Evolutionary conservation across 225 moss, liverwort and hornwort genomes (phyloP), one percentile per base, ranked within the genome.

Genomic region (Bryoerythrophyllum caledonicum): DNA sequence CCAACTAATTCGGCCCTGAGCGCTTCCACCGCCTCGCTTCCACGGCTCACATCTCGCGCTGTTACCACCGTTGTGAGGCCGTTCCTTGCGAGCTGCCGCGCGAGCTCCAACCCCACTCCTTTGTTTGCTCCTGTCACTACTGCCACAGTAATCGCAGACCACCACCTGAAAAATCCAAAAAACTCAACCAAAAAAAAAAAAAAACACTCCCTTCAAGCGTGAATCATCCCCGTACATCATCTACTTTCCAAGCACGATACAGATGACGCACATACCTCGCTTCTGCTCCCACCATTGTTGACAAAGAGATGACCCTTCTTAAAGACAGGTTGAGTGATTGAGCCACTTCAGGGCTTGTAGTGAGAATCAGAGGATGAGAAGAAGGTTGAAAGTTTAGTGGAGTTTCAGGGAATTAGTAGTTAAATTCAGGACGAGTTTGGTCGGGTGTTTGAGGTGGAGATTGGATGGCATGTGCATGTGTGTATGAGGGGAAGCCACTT

Each of bases 21-120:
- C 16, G 67, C 49, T 79, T 84, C 84, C 1, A 63, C 82, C 1
- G 87, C 87, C 63, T 71, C 11, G 8, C 32, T 67, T n/a, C 84
- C 87, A 10, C 87, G 81, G 41, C 34, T 58, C 28, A 7, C 53
- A 48, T 87, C 79, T 15, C 84, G 76, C 0, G 87, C 84, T 21
- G 87, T 84, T 43, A 87, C 44, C 43, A 84, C 81, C 1, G 84
- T 84, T 9, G 81, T 84, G 70, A 87, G 20, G 27, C 87, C 87
- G 23, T 84, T 81, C 6, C 35, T 59, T 2, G 84, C 79, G 34
- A 87, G 67, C 67, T 87, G 84, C 10, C 76, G 70, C 4, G 84
- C 82, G 59, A 87, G 67, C 58, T 87, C 84, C 8, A 73, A 84
- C 11, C 87, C 84, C 12, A 87, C 16, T 13, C 87, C 87, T 59